A percentile compares a stretch with the other conserved stretches of the same genome.
phyloP scores from a whole-genome alignment of 139 green algal species.

The Edaphochlamys debaryana region DNA sequence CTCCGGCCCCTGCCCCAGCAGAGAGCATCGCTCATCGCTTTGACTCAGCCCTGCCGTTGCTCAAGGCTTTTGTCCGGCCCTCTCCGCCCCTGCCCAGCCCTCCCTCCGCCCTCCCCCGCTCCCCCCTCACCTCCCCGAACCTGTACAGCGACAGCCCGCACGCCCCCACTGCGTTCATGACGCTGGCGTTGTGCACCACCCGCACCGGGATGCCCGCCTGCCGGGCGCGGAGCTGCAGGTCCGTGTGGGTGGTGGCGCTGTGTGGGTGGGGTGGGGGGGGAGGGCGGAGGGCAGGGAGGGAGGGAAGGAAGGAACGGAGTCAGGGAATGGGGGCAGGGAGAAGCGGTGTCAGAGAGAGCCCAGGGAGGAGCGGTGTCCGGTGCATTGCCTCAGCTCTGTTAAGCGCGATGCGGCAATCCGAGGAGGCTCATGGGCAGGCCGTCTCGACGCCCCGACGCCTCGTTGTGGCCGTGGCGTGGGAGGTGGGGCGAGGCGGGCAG shows the following conservation, averaged over 20 bases:
- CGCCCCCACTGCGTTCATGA: slow-evolving; percentile 96
- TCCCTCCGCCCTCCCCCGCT: not conserved
- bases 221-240: slow-evolving; percentile 90
- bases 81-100: not conserved
- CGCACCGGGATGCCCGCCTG: slow-evolving; percentile 79
- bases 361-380: no score
- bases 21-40: no score
- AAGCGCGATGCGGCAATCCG: no score
- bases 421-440: no score
- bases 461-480: no score
- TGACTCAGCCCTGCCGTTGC: not conserved
- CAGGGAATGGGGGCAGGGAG: not conserved
- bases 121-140: slow-evolving; percentile 86
- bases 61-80: not conserved
- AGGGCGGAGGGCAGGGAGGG: not conserved
- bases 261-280: not conserved
- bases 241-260: slow-evolving; percentile 95
- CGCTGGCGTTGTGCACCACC: slow-evolving; percentile 96
- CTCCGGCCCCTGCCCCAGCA: no score
- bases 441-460: no score
- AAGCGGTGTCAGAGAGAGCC: not conserved
- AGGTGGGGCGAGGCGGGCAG: no score
- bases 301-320: not conserved
- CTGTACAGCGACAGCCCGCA: slow-evolving; percentile 96
- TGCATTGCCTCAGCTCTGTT: no score